Base-by-base conservation (phyloP, 495 filamentous ascomycete genomes). In the Astrothelium macrocarpum region DNA sequence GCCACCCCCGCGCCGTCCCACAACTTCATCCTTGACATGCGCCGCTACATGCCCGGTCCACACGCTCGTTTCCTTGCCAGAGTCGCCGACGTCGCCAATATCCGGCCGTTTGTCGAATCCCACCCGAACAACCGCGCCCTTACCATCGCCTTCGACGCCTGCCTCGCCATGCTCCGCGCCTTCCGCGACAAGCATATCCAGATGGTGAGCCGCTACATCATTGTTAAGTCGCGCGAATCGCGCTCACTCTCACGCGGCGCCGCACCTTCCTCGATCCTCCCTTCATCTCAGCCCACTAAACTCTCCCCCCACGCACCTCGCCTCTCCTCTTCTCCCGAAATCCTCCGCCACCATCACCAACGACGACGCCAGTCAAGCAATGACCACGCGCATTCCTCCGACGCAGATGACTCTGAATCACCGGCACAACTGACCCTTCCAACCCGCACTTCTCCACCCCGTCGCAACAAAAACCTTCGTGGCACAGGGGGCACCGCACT, bases 11-110 rank as follows among this genome's bases (percentile, higher is more conserved):
- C 70, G 9, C 81, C 87, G 16, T 82, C 84, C 28, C 85, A 97
- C 76, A 91, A 90, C 67, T 98, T 98, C 80, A 90, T 97, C 71
- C 84, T 88, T 68, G 94, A 97, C 62, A 98, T 98, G 94, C 89
- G 91, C 59, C 82, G 78, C 1, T 98, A 98, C 77, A 98, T 98
- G 94, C 94, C 94, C 3, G 91, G 91, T 1, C 83, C 89, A 0
- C 94, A 98, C 70, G 87, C 90, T 1, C 87, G 88, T 20, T 98
- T 98, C 76, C 79, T 98, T 0, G 80, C 89, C 61, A 86, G 93
- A 60, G 85, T 96, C 25, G 82, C 83, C 49, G 77, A 77, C 1
- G 89, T 96, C 11, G 86, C 93, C 60, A 97, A 99, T 70, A 90
- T 99, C 66, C 88, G 89, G 7, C 82, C 87, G 1, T 99, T 86